Conservation (phyloP, 257 asterid genomes). For the Nicotiana paniculata region DNA sequence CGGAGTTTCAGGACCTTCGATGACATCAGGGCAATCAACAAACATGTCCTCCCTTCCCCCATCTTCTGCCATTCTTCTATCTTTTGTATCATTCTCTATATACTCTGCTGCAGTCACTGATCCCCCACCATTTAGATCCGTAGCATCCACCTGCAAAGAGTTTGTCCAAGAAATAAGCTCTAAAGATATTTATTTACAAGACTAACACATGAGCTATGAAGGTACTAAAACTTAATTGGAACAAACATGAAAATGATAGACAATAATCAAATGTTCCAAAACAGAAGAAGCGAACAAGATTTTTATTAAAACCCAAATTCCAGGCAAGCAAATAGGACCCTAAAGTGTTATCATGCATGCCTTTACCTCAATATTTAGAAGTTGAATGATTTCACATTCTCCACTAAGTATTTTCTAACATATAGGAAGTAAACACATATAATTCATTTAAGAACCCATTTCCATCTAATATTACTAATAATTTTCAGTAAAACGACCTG, state of each 20-base stretch:
- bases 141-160: constrained; percentile 32
- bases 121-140: constrained; percentile 8
- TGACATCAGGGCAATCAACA: constrained; percentile 95
- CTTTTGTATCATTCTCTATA: constrained; percentile 28
- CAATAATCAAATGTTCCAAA: background rate
- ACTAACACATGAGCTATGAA: background rate
- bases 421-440: background rate
- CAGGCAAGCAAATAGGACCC: background rate
- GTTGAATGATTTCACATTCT: background rate
- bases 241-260: background rate
- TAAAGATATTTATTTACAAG: constrained; percentile 4
- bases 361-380: background rate
- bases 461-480: background rate
- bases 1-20: constrained; percentile 62
- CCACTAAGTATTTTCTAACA: background rate
- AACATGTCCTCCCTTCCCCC: constrained; percentile 74
- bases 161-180: constrained; percentile 10
- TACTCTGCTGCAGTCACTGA: constrained; percentile 22
- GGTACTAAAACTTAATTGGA: background rate
- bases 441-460: background rate
- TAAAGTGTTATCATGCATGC: background rate
- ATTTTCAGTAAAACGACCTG: background rate
- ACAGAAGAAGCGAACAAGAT: background rate
- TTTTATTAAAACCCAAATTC: background rate
- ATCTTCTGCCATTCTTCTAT: constrained; percentile 46